A percentile compares a stretch with the other conserved stretches of the same genome.
phyloP scores from a whole-genome alignment of 352 stramenopile species.

The Aphanomyces invadans region DNA sequence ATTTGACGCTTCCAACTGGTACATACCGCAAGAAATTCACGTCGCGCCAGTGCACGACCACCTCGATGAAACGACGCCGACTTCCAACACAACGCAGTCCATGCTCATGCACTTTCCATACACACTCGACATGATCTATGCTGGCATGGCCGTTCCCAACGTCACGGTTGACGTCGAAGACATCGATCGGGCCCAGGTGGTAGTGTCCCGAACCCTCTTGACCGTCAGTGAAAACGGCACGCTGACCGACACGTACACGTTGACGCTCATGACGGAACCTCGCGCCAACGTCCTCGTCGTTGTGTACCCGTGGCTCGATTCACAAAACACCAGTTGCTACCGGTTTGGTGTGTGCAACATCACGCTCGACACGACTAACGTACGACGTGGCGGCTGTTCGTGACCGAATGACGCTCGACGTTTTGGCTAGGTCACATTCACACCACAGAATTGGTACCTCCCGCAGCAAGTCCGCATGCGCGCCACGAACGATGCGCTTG shows the following conservation, averaged over 20 bases:
- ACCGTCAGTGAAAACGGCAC: slow-evolving; percentile 51
- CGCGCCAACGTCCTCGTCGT: slow-evolving; percentile 51
- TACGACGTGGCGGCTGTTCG: not conserved
- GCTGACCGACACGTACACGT: slow-evolving; percentile 36
- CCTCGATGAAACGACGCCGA: slow-evolving; percentile 42
- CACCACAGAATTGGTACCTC: slow-evolving; percentile 53
- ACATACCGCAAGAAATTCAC: slow-evolving; percentile 40
- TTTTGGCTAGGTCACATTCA: slow-evolving; percentile 47
- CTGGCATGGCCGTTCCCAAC: slow-evolving; percentile 30
- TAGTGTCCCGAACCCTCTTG: slow-evolving; percentile 50
- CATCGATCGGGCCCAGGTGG: slow-evolving; percentile 46
- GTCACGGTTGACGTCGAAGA: slow-evolving; percentile 48
- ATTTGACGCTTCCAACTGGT: slow-evolving; percentile 67
- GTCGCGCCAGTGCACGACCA: slow-evolving; percentile 49
- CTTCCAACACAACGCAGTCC: slow-evolving; percentile 44
- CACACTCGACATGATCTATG: slow-evolving; percentile 63
- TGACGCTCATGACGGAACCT: slow-evolving; percentile 54
- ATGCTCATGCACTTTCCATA: slow-evolving; percentile 54
- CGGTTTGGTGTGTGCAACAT: slow-evolving; percentile 66
- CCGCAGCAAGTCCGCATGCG: slow-evolving; percentile 42
- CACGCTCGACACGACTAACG: slow-evolving; percentile 33
- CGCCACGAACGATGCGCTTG: slow-evolving; percentile 56
- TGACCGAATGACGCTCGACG: too few relatives aligned
- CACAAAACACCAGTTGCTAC: slow-evolving; percentile 52
- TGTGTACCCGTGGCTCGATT: slow-evolving; percentile 57